Evolutionary conservation across 1,139 yeast species (phyloP).

Genomic region (Kodamaea derodonti): DNA sequence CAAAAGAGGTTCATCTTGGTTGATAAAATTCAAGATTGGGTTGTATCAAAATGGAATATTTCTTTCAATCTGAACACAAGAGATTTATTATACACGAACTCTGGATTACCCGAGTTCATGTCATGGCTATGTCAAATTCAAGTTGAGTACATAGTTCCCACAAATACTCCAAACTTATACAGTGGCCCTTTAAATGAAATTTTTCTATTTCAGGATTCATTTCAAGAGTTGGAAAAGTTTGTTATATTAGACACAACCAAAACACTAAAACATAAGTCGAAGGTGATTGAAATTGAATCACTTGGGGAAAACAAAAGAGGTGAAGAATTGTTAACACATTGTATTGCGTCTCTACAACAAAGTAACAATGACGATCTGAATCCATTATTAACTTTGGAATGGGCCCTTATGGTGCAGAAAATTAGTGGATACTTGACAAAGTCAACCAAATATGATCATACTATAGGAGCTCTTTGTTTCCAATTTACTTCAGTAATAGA

Average conservation of each 20-base stretch:
- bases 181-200: constrained; percentile 11
- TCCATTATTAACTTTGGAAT: constrained; percentile 8
- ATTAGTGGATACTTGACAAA: constrained; percentile 6
- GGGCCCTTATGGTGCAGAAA: constrained; percentile 10
- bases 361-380: constrained; percentile 1
- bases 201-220: constrained; percentile 5
- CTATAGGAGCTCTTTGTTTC: constrained; percentile 9
- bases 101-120: constrained; percentile 32
- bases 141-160: constrained; percentile 2
- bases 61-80: constrained; percentile 1
- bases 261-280: not conserved
- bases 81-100: constrained; percentile 2
- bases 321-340: constrained; percentile 8
- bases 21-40: constrained; percentile 39
- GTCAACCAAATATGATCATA: constrained; percentile 5
- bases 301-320: constrained; percentile 6
- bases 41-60: constrained; percentile 37
- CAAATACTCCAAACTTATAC: constrained; percentile 4
- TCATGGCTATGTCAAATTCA: constrained; percentile 40
- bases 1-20: constrained; percentile 7
- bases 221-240: constrained; percentile 9
- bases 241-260: constrained; percentile 6
- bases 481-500: constrained; percentile 9
- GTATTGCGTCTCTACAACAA: constrained; percentile 7
- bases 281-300: constrained; percentile 3